Evolutionary conservation across 345 rosid genomes (phyloP).

Genomic region (Aquilaria sinensis): DNA sequence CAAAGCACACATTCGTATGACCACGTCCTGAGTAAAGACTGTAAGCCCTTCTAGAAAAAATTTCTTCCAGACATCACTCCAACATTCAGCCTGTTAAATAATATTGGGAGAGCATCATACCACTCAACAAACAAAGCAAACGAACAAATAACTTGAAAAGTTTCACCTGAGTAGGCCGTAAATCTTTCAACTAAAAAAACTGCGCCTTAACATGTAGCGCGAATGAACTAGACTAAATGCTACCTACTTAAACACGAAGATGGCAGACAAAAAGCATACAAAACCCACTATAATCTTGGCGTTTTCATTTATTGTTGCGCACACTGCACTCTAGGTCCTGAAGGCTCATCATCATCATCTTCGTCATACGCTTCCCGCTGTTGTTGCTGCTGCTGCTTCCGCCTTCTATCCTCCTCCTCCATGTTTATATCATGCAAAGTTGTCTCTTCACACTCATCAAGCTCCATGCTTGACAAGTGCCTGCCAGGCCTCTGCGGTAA

Average conservation of each 20-base stretch:
- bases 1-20: no score
- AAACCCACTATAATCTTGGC: neutral
- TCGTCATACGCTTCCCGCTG: constrained; percentile 65
- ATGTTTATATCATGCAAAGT: constrained; percentile 60
- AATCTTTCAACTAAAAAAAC: neutral
- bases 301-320: constrained; percentile 46
- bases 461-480: constrained; percentile 46
- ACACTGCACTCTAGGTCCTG: constrained; percentile 56
- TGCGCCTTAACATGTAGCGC: neutral
- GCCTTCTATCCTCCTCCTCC: constrained; percentile 50
- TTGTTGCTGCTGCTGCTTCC: constrained; percentile 46
- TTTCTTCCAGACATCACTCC: no score
- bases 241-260: neutral
- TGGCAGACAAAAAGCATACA: neutral
- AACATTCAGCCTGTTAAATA: no score
- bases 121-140: no score
- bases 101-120: no score
- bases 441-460: constrained; percentile 70
- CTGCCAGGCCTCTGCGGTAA: constrained; percentile 36
- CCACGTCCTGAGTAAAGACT: no score
- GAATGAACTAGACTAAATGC: neutral
- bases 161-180: no score
- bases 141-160: no score
- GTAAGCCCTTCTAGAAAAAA: no score
- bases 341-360: constrained; percentile 39